Percentiles rank a stretch among this genome's conserved stretches.
phyloP scores from a whole-genome alignment of 768 basidiomycete genomes.

The Imleria badia region DNA sequence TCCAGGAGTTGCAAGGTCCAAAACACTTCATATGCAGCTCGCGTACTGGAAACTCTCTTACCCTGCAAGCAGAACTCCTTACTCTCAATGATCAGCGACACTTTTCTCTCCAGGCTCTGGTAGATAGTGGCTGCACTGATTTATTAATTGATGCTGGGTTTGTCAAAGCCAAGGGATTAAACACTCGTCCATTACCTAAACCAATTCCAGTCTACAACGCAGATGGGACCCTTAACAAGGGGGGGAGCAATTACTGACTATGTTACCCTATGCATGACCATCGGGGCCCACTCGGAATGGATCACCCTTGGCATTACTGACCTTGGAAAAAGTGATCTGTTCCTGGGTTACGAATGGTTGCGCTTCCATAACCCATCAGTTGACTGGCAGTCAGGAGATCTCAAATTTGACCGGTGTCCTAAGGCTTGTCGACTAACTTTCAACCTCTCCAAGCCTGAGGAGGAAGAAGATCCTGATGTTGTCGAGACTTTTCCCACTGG shows the following conservation, averaged over 20 bases:
- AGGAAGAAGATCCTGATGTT: not conserved
- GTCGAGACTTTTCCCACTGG: not conserved
- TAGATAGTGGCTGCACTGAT: not conserved
- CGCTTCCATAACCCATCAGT: too few relatives aligned
- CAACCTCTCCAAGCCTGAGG: not conserved
- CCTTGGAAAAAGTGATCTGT: not conserved
- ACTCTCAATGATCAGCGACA: not conserved
- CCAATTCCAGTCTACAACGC: too few relatives aligned
- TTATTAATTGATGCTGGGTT: not conserved
- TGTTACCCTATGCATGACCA: too few relatives aligned
- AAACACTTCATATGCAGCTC: not conserved
- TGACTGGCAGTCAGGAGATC: not conserved
- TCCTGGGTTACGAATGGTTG: slow-evolving; percentile 7
- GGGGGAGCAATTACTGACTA: too few relatives aligned
- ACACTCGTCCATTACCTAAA: not conserved
- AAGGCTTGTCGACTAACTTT: not conserved
- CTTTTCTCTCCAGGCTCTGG: not conserved
- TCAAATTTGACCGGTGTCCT: not conserved
- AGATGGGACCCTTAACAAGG: too few relatives aligned
- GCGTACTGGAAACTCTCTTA: not conserved
- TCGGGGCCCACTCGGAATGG: not conserved
- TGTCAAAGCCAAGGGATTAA: not conserved
- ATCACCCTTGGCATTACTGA: not conserved
- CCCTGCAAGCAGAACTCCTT: not conserved
- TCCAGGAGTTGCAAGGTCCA: not conserved